Conservation (phyloP, 2,329 filamentous ascomycete species). For the Sporothrix humicola region DNA sequence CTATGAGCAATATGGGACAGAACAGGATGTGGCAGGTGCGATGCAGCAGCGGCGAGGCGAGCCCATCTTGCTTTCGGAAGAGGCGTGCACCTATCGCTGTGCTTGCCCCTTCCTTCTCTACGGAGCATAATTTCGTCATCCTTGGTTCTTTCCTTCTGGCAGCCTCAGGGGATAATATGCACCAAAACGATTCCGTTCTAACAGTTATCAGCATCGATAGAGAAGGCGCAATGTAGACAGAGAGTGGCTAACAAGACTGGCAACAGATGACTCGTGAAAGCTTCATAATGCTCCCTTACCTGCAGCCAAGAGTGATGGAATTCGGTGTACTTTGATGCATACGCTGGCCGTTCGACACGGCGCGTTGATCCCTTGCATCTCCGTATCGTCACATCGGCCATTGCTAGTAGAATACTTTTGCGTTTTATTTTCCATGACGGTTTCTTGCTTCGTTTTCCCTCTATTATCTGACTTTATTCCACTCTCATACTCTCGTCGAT, state of each 20-base stretch:
- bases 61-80: not conserved
- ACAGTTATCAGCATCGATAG: not conserved
- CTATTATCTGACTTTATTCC: not conserved
- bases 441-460: not conserved
- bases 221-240: not conserved
- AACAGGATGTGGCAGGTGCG: slow-evolving; percentile 8
- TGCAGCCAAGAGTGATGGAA: not conserved
- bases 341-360: not conserved
- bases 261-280: not conserved
- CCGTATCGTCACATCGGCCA: not conserved
- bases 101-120: not conserved
- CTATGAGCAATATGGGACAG: slow-evolving; percentile 21
- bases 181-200: not conserved
- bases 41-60: not conserved
- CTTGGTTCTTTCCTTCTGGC: not conserved
- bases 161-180: not conserved
- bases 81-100: not conserved
- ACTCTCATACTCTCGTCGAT: not conserved
- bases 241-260: too few relatives aligned
- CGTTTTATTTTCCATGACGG: not conserved
- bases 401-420: not conserved
- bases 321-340: not conserved
- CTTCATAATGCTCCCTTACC: not conserved
- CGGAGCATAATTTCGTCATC: not conserved
- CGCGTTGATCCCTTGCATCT: slow-evolving; percentile 19